Percentiles rank a stretch among this genome's conserved stretches.
Evolutionary conservation across 2,329 filamentous ascomycete genomes (phyloP).

Genomic region (Neocucurbitaria cava): DNA sequence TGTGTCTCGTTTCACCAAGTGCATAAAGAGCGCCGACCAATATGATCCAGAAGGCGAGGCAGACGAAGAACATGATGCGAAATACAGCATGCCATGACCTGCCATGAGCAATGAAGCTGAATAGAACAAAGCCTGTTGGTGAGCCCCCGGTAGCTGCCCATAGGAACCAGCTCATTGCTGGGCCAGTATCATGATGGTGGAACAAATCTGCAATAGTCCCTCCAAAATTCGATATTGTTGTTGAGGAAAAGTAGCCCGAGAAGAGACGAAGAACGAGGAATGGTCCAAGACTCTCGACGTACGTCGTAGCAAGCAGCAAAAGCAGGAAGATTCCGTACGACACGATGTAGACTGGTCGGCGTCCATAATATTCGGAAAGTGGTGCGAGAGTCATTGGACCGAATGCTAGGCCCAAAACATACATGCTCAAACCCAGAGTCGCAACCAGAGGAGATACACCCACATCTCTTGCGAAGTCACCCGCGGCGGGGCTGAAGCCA

Average conservation of each 20-base stretch:
- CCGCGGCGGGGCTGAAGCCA: conserved; percentile 55
- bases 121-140: conserved; percentile 55
- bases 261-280: conserved; percentile 55
- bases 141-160: conserved; percentile 58
- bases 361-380: conserved; percentile 51
- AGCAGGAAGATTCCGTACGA: conserved; percentile 54
- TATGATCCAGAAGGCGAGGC: conserved; percentile 53
- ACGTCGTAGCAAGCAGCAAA: conserved; percentile 53
- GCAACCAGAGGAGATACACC: conserved; percentile 50
- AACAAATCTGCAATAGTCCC: conserved; percentile 57
- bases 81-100: conserved; percentile 55
- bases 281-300: conserved; percentile 50
- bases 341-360: conserved; percentile 53
- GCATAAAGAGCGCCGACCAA: conserved; percentile 47
- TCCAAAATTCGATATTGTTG: conserved; percentile 50
- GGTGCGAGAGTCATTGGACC: conserved; percentile 47
- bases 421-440: conserved; percentile 56
- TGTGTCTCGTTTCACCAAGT: conserved; percentile 55
- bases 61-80: conserved; percentile 56
- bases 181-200: conserved; percentile 51
- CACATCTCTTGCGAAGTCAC: conserved; percentile 53
- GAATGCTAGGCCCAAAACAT: conserved; percentile 56
- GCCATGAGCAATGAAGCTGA: conserved; percentile 55
- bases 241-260: conserved; percentile 54
- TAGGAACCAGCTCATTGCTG: conserved; percentile 53